Base-by-base conservation (phyloP, 768 basidiomycete species). In the Suillus alpinus region DNA sequence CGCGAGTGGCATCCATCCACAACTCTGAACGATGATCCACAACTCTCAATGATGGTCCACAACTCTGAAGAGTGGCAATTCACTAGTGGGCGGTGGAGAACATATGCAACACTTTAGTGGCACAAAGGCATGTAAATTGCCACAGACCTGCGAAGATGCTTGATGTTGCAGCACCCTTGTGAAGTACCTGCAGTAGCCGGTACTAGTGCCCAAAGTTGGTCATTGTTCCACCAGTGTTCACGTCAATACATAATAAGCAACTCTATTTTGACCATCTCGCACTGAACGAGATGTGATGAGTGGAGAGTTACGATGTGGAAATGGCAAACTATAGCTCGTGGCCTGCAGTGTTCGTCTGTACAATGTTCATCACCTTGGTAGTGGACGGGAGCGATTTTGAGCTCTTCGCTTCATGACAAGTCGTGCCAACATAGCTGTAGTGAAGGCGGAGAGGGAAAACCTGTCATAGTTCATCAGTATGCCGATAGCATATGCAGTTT, bases 381-480 rank as follows among this genome's bases (percentile, higher is more conserved):
- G 76, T 46, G 75, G 77, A 64, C 80, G 81, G 32, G 80, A 81
- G 74, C 77, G 65, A 63, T 74, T 68, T 71, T 81, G 72, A 4
- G 71, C 71, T 67, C 77, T 80, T 65, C 83, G 83, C 66, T 84
- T 86, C 39, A 84, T 61, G 51, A 92, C 69, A 32, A 92, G 76
- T 16, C 87, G 83, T 44, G 81, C 76, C 62, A 95, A 90, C 93
- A 97, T 95, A 61, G 86, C 79, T 2, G 88, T 79, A 0, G 95
- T 98, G 55, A 94, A 83, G 4, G 83, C 88, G 2, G 93, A 95
- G 3, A 98, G 78, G 1, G 94, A 86, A 77, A 92, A 95, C 95
- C 95, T 97, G 67, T 44, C 18, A 20, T 12, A 4, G 10, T 39
- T 39, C 26, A 58, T 40, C 14, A 55, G 53, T 16, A 18, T 39